Evolutionary conservation across 495 filamentous ascomycete genomes (phyloP).

Genomic region (Hypoxylon fuscum): DNA sequence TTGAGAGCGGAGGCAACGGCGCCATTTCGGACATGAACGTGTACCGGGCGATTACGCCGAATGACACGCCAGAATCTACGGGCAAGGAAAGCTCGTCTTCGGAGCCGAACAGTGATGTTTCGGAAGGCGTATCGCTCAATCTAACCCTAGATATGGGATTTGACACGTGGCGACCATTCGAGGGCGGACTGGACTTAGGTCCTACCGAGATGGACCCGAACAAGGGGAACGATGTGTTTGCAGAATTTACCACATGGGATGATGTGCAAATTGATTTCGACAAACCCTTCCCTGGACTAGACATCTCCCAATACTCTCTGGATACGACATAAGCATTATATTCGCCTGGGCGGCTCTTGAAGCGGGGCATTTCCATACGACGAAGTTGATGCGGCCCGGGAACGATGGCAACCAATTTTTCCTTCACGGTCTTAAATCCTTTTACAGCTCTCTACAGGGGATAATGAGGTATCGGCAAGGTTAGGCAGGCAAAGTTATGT

Average conservation of each 20-base stretch:
- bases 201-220: constrained; percentile 10
- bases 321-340: constrained; percentile 44
- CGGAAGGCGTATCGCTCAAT: constrained; percentile 51
- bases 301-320: constrained; percentile 53
- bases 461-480: constrained; percentile 19
- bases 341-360: background rate
- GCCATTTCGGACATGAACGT: constrained; percentile 56
- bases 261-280: constrained; percentile 50
- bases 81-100: constrained; percentile 60
- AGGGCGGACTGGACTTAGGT: constrained; percentile 35
- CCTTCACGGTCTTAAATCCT: background rate
- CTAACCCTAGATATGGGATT: constrained; percentile 55
- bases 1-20: constrained; percentile 50
- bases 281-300: constrained; percentile 53
- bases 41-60: constrained; percentile 60
- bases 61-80: constrained; percentile 64
- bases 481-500: background rate
- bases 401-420: background rate
- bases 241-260: constrained; percentile 47
- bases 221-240: constrained; percentile 26
- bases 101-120: constrained; percentile 64
- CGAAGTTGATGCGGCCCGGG: constrained; percentile 12
- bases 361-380: constrained; percentile 18
- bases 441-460: background rate
- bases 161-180: constrained; percentile 54